Conservation (phyloP, 352 stramenopile species). For the Globisporangium megalacanthum region DNA sequence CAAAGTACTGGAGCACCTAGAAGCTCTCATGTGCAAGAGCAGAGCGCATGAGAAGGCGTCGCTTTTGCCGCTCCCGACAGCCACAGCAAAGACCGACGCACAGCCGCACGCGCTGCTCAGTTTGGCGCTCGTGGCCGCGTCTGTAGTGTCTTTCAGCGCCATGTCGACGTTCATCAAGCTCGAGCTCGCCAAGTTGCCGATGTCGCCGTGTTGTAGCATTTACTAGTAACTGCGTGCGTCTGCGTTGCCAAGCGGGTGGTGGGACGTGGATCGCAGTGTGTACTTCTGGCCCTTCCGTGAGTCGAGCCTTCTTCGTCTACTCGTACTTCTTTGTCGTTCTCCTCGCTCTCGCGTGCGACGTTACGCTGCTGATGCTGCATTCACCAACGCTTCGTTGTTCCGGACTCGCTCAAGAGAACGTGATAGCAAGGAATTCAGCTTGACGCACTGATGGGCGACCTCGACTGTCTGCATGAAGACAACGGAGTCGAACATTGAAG, state of each 20-base stretch:
- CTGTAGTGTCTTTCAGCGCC: conserved; percentile 77
- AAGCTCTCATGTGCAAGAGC: not conserved
- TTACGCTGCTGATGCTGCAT: no score
- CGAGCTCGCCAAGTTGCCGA: conserved; percentile 67
- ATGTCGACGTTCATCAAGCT: conserved; percentile 83
- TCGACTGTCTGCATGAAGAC: no score
- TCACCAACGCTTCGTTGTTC: no score
- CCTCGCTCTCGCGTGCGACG: no score
- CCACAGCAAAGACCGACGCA: no score
- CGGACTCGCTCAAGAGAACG: not conserved
- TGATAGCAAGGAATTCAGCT: no score
- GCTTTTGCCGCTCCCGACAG: no score
- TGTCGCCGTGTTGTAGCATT: conserved; percentile 82
- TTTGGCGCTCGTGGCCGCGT: conserved; percentile 61
- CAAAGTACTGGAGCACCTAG: no score
- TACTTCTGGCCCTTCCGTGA: not conserved
- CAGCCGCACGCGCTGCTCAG: conserved; percentile 50
- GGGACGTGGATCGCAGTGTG: not conserved
- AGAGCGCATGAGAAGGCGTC: no score
- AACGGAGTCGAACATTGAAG: no score
- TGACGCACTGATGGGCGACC: no score
- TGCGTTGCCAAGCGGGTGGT: not conserved
- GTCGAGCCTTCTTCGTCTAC: not conserved
- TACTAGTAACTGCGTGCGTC: conserved; percentile 56
- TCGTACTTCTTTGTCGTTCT: no score